Percentiles rank a stretch among this genome's conserved stretches.
These are phyloP conservation scores for Coemansia sp. DNA, from an alignment of 192 early-diverging fungal species.

Conservation along the genomic window DNA sequence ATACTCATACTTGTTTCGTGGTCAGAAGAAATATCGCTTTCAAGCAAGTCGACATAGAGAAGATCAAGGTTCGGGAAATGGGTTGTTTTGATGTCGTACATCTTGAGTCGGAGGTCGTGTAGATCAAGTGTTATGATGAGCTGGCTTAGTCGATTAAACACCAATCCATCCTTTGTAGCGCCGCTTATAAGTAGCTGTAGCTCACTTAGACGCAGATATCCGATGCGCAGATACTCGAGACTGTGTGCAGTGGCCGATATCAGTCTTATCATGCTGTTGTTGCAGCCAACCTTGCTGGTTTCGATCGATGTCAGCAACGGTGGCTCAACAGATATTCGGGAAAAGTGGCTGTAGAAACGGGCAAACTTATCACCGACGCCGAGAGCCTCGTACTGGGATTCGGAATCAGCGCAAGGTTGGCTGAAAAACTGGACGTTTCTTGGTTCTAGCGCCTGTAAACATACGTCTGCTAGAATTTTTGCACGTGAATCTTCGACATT, in stretches of 20 bases:
- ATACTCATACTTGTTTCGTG: constrained; percentile 13
- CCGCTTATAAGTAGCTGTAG: constrained; percentile 2
- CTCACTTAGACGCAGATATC: constrained; percentile 9
- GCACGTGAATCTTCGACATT: constrained; percentile 5
- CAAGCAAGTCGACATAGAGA: constrained; percentile 5
- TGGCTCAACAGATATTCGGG: background rate
- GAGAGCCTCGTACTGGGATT: background rate
- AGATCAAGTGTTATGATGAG: constrained; percentile 7
- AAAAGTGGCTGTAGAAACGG: constrained; percentile 7
- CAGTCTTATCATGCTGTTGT: constrained; percentile 5
- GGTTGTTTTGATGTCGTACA: background rate
- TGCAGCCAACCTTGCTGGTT: background rate
- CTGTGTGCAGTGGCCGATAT: constrained; percentile 1
- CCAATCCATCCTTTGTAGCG: background rate
- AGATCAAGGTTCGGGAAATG: constrained; percentile 12
- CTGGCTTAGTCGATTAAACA: constrained; percentile 7
- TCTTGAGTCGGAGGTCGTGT: constrained; percentile 5
- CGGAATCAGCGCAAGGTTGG: background rate
- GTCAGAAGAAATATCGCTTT: constrained; percentile 6
- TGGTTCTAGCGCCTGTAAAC: background rate
- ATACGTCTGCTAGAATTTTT: background rate
- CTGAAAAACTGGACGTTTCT: constrained; percentile 5
- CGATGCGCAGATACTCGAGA: constrained; percentile 9
- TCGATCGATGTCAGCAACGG: constrained; percentile 3
- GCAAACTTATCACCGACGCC: constrained; percentile 13